Base-by-base conservation (phyloP, 2,329 filamentous ascomycete genomes). In the Trichoderma gracile region DNA sequence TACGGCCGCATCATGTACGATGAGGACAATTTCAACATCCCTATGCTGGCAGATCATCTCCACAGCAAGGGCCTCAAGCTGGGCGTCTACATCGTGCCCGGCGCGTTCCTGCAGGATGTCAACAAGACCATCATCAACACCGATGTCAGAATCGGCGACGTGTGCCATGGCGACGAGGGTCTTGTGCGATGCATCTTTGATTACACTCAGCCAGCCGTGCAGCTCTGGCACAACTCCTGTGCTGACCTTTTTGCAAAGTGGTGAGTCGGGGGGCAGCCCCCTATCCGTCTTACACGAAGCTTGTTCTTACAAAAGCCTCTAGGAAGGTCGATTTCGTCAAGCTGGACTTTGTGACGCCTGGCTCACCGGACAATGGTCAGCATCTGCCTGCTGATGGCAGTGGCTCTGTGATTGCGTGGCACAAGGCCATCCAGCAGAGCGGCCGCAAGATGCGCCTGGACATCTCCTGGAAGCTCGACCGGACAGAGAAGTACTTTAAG, bases 251-350 rank as follows among this genome's bases (percentile, higher is more conserved):
- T 69, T 64, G 67, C 68, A 25, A 63, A 57, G 5, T 69, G 68
- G 68, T 69, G 56, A 42, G 67, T 65, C 6, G 14, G 17, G 52
- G 6, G 7, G 5, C 10, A 10, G n/a, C 46, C 15, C 38, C 38
- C n/a, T 38, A 14, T 40, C 47, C 49, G 19, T 3, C 9, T 10
- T 19, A 6, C 3, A 50, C 19, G 50, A 9, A 7, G 17, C 15
- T 17, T 45, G n/a, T 42, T 15, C 49, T 63, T 15, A 63, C 43
- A 47, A 23, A 23, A 10, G 30, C 25, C 6, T 3, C 23, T 23
- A 69, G 68, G 68, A 66, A 66, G 50, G 64, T 66, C 42, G 67
- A 69, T 45, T 68, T 67, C 21, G 66, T 69, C 55, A 69, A 69
- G 38, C 65, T 69, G 19, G 68, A 69, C 46, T 69, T 65, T 27